Percentiles rank a stretch among this genome's conserved stretches.
Evolutionary conservation across 2,329 filamentous ascomycete species (phyloP).

Genomic region (Aspergillus alliaceus): DNA sequence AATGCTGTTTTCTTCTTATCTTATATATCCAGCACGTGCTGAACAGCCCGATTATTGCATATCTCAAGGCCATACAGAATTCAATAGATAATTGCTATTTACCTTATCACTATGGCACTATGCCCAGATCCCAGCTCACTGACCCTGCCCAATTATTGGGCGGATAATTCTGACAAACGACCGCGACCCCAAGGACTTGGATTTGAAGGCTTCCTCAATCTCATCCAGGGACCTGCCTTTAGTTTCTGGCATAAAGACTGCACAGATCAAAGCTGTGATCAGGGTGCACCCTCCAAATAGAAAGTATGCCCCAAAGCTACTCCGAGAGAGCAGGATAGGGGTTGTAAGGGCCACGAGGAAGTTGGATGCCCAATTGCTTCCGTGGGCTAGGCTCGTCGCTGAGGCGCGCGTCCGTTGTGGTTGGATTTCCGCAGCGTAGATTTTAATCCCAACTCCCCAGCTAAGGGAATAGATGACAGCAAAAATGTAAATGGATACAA

Average conservation of each 20-base stretch:
- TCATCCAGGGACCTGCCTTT: conserved; percentile 50
- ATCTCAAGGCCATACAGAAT: too few species aligned
- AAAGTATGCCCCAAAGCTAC: conserved; percentile 48
- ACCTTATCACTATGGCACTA: not conserved
- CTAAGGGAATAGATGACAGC: conserved; percentile 35
- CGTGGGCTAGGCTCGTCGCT: conserved; percentile 54
- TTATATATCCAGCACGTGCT: not conserved
- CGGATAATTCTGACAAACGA: conserved; percentile 1
- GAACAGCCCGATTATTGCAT: too few species aligned
- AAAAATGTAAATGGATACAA: conserved; percentile 30
- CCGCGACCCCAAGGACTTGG: conserved; percentile 8
- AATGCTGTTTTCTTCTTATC: not conserved
- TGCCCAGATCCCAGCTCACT: not conserved
- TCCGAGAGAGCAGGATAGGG: conserved; percentile 44
- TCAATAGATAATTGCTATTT: not conserved
- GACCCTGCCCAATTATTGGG: not conserved
- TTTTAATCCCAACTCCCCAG: conserved; percentile 58
- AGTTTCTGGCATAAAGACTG: conserved; percentile 53
- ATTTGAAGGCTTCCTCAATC: conserved; percentile 50
- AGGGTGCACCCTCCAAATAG: conserved; percentile 46
- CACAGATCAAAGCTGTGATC: conserved; percentile 40
- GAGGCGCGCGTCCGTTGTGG: conserved; percentile 55
- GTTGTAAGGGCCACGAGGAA: conserved; percentile 48
- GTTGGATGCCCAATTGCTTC: conserved; percentile 35
- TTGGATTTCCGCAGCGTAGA: conserved; percentile 61